Percentiles rank a stretch among this genome's conserved stretches.
phyloP scores from a whole-genome alignment of 768 basidiomycete genomes.

The Tephrocybe sp. region DNA sequence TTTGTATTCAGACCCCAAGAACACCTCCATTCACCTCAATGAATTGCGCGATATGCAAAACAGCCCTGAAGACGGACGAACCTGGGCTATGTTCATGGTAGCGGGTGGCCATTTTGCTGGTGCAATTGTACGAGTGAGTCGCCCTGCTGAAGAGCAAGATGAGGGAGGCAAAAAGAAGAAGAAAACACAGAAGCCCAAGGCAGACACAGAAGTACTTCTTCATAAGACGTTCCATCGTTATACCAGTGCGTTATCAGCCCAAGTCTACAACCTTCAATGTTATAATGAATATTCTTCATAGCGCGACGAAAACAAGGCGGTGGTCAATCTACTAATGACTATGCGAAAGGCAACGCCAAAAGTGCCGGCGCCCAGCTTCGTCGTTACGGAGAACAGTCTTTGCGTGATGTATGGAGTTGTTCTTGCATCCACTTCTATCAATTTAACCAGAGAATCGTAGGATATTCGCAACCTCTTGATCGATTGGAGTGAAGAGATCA shows the following conservation, averaged over 20 bases:
- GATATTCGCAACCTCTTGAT: conserved; percentile 84
- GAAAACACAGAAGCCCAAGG: conserved; percentile 64
- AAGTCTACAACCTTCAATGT: background rate
- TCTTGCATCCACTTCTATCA: background rate
- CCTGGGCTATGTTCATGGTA: conserved; percentile 95
- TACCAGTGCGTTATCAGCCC: conserved; percentile 68
- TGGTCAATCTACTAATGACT: conserved; percentile 89
- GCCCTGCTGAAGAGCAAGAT: conserved; percentile 43
- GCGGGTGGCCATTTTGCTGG: conserved; percentile 99
- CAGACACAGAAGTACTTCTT: conserved; percentile 77
- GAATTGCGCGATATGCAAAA: conserved; percentile 69
- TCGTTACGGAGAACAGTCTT: conserved; percentile 91
- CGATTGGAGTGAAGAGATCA: conserved; percentile 88
- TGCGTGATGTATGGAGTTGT: conserved; percentile 70
- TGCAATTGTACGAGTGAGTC: conserved; percentile 74
- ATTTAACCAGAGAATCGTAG: conserved; percentile 34
- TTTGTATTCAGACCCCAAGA: conserved; percentile 57
- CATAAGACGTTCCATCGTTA: conserved; percentile 99
- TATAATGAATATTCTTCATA: conserved; percentile 31
- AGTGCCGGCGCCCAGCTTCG: conserved; percentile 93
- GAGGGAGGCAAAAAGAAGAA: conserved; percentile 46
- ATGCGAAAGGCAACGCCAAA: conserved; percentile 88
- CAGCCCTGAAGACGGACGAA: conserved; percentile 54
- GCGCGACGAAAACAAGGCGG: conserved; percentile 98
- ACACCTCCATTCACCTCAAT: conserved; percentile 50